Conservation (phyloP, 805 yeast genomes). For the Pichia cabralensis region DNA sequence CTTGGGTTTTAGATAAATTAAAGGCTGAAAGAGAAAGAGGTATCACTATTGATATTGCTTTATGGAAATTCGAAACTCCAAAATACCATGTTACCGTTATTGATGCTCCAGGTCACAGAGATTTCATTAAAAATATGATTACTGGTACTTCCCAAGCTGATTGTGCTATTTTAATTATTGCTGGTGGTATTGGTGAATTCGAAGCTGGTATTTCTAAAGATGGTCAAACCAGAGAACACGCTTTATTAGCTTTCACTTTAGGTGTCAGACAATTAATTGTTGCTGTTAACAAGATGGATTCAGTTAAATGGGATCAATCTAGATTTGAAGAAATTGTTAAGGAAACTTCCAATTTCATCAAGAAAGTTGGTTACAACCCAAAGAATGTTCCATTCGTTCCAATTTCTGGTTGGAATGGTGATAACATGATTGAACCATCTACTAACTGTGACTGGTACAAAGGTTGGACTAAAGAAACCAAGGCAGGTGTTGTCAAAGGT, state of each 20-base stretch:
- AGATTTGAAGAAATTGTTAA: slow-evolving; percentile 71
- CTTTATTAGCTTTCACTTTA: slow-evolving; percentile 86
- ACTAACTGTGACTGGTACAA: slow-evolving; percentile 81
- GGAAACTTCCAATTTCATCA: slow-evolving; percentile 73
- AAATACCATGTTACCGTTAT: slow-evolving; percentile 96
- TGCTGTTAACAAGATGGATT: slow-evolving; percentile 93
- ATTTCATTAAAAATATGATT: slow-evolving; percentile 97
- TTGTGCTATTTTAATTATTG: slow-evolving; percentile 98
- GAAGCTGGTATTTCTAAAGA: slow-evolving; percentile 95
- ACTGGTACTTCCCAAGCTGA: slow-evolving; percentile 99
- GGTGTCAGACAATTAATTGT: slow-evolving; percentile 83
- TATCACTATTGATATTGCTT: slow-evolving; percentile 96
- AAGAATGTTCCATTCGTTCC: slow-evolving; percentile 82
- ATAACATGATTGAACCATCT: slow-evolving; percentile 82
- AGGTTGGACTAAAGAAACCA: slow-evolving; percentile 77
- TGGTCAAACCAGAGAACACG: slow-evolving; percentile 99
- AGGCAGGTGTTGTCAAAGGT: slow-evolving; percentile 63
- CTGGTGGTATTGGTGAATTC: slow-evolving; percentile 94
- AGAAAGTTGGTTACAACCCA: slow-evolving; percentile 80
- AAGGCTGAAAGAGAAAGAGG: slow-evolving; percentile 99
- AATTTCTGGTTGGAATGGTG: slow-evolving; percentile 89
- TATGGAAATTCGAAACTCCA: slow-evolving; percentile 92
- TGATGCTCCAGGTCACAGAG: slow-evolving; percentile 98
- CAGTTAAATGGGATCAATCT: slow-evolving; percentile 77
- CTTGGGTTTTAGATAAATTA: slow-evolving; percentile 93